These are phyloP conservation scores for Geopyxis carbonaria DNA, from an alignment of 495 filamentous ascomycete species.

Conservation along the genomic window DNA sequence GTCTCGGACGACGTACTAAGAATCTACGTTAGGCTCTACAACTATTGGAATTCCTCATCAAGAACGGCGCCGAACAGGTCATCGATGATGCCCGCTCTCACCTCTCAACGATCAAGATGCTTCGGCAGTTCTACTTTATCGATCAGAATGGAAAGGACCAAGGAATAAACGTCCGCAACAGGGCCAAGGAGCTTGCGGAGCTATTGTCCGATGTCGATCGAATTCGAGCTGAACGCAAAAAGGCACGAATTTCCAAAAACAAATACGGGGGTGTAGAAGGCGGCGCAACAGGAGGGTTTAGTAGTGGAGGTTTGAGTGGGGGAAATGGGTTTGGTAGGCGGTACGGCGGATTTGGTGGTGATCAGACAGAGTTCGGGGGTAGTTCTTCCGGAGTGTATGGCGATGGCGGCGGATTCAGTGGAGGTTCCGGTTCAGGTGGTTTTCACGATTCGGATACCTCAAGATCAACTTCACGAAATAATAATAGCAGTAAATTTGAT, in stretches of 20 bases:
- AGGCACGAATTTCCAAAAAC: conserved; percentile 70
- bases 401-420: conserved; percentile 76
- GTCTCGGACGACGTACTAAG: not conserved
- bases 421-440: conserved; percentile 41
- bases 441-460: conserved; percentile 40
- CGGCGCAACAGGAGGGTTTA: conserved; percentile 42
- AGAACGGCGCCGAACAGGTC: conserved; percentile 94
- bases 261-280: conserved; percentile 93
- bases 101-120: conserved; percentile 89
- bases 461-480: conserved; percentile 30
- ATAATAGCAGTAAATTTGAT: conserved; percentile 60
- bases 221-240: conserved; percentile 87
- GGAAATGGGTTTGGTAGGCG: conserved; percentile 30
- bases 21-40: conserved; percentile 48
- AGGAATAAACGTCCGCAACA: conserved; percentile 91
- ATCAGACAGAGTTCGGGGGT: conserved; percentile 52
- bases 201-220: conserved; percentile 83
- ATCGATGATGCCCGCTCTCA: conserved; percentile 95
- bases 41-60: conserved; percentile 91
- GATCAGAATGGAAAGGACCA: conserved; percentile 95
- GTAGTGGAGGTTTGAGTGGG: conserved; percentile 32
- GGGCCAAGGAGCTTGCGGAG: conserved; percentile 87
- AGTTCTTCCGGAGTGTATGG: conserved; percentile 84
- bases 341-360: conserved; percentile 83
- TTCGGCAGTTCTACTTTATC: conserved; percentile 96